Evolutionary conservation across 2,329 filamentous ascomycete species (phyloP).

Genomic region (Esteya vermicola): DNA sequence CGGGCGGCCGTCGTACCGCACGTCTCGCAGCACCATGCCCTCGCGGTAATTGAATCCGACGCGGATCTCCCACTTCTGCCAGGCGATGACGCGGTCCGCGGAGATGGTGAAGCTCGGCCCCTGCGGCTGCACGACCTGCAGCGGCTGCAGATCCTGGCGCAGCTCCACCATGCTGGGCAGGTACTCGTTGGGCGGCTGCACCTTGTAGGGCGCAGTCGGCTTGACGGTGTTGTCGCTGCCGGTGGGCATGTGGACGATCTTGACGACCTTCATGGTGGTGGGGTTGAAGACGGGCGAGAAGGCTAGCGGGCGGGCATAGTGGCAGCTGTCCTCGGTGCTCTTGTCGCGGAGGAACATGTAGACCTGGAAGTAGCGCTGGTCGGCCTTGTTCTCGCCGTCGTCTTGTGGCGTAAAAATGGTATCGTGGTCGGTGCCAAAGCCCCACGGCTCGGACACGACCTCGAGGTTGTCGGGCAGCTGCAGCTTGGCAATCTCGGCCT

Average conservation of each 20-base stretch:
- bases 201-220: constrained; percentile 17
- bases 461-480: constrained; percentile 42
- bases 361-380: constrained; percentile 39
- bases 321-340: constrained; percentile 44
- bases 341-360: constrained; percentile 53
- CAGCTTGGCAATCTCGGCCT: constrained; percentile 45
- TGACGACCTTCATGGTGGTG: constrained; percentile 25
- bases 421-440: constrained; percentile 39
- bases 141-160: constrained; percentile 58
- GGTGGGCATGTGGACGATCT: constrained; percentile 28
- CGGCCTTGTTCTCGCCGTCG: constrained; percentile 1
- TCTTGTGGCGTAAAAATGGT: too few species aligned
- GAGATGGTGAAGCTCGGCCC: constrained; percentile 63
- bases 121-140: constrained; percentile 61
- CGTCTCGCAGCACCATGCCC: constrained; percentile 80
- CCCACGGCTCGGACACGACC: constrained; percentile 49
- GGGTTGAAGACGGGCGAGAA: constrained; percentile 42
- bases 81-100: constrained; percentile 61
- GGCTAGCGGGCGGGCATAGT: constrained; percentile 38
- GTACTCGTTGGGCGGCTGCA: constrained; percentile 19
- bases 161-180: constrained; percentile 19
- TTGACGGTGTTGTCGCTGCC: constrained; percentile 39
- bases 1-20: constrained; percentile 68
- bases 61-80: constrained; percentile 90
- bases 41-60: constrained; percentile 92